Conservation (phyloP, 257 asterid genomes). For the Solanum chiquidenum region DNA sequence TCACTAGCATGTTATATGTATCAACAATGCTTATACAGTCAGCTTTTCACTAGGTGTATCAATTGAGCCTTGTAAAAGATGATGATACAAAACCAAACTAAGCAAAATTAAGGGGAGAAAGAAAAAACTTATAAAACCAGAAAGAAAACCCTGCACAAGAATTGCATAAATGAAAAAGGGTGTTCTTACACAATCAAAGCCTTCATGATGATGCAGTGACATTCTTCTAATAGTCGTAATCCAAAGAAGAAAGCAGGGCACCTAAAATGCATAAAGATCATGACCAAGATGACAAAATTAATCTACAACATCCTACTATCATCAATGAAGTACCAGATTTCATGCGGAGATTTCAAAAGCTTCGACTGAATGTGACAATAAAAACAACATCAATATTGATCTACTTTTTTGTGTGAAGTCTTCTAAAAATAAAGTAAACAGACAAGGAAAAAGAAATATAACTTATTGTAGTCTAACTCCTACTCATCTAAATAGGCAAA, state of each 20-base stretch:
- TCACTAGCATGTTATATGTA: not conserved
- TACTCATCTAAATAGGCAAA: not conserved
- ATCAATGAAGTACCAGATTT: not conserved
- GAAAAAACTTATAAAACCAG: not conserved
- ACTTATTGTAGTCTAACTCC: not conserved
- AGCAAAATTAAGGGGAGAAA: not conserved
- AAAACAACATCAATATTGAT: not conserved
- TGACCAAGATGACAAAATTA: not conserved
- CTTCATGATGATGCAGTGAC: slow-evolving; percentile 83
- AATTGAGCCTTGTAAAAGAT: not conserved
- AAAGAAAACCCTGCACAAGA: not conserved
- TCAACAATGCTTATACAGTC: not conserved
- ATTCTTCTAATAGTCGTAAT: slow-evolving; percentile 63
- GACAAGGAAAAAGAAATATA: not conserved
- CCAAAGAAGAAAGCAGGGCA: slow-evolving; percentile 73
- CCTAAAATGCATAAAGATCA: slow-evolving; percentile 27
- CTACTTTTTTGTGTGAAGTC: not conserved
- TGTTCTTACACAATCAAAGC: slow-evolving; percentile 81
- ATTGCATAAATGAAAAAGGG: not conserved
- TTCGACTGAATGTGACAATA: not conserved
- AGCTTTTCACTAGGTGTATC: not conserved
- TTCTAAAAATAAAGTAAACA: not conserved
- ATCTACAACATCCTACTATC: not conserved
- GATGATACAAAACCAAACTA: not conserved
- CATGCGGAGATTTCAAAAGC: not conserved